Evolutionary conservation across 179 eudicot species (phyloP).

Genomic region (Nepenthes alata): DNA sequence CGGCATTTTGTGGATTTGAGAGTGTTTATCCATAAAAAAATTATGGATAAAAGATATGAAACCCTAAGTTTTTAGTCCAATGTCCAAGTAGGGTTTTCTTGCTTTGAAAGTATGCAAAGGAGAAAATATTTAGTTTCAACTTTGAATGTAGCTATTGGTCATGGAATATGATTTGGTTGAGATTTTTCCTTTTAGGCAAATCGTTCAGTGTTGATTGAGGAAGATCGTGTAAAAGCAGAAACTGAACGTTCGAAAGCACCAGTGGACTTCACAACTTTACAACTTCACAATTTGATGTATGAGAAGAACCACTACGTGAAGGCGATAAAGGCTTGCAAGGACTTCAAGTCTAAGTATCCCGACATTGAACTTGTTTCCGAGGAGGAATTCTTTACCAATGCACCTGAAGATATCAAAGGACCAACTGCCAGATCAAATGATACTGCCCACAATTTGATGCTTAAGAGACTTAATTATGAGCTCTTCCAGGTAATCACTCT

Average conservation of each 20-base stretch:
- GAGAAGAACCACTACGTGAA: slow-evolving; percentile 90
- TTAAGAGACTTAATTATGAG: slow-evolving; percentile 85
- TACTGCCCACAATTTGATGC: slow-evolving; percentile 68
- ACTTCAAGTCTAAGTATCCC: slow-evolving; percentile 88
- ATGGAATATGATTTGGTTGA: slow-evolving; percentile 6
- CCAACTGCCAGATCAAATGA: slow-evolving; percentile 41
- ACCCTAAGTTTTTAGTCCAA: background rate
- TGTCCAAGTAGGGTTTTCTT: too few species aligned
- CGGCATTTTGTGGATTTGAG: too few species aligned
- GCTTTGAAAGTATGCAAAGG: too few species aligned
- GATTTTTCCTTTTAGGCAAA: slow-evolving; percentile 49
- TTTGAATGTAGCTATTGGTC: background rate
- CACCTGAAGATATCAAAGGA: slow-evolving; percentile 67
- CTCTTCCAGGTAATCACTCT: slow-evolving; percentile 49
- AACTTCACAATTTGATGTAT: slow-evolving; percentile 90
- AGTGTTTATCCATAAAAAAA: too few species aligned
- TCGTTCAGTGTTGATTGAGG: slow-evolving; percentile 75
- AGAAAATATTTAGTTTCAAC: too few species aligned
- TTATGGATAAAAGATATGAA: too few species aligned
- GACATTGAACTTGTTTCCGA: slow-evolving; percentile 85
- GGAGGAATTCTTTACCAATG: slow-evolving; percentile 73
- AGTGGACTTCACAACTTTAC: slow-evolving; percentile 83
- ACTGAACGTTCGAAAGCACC: slow-evolving; percentile 86
- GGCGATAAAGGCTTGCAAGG: slow-evolving; percentile 94
- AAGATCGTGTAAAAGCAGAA: slow-evolving; percentile 77